Base-by-base conservation (phyloP, 1,284 basidiomycete genomes). In the Boletus semigastroideus region DNA sequence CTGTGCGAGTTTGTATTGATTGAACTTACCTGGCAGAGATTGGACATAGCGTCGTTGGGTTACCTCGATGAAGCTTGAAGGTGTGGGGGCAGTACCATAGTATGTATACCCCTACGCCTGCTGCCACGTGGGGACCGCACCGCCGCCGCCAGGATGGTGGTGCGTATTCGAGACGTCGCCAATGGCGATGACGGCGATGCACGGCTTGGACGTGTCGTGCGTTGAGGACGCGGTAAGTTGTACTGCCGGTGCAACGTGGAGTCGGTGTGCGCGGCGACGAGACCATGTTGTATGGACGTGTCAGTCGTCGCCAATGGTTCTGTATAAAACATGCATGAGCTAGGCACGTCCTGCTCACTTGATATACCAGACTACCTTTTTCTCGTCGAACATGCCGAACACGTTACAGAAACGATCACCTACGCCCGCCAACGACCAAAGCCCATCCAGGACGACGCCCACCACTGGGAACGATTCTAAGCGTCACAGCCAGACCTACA, bases 11-110 rank as follows among this genome's bases (percentile, higher is more conserved):
- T 38, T 42, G 19, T 13, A 6, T 36, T 31, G 43, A 43, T 19
- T 31, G 33, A 42, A 46, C 68, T 40, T 28, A 68, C 65, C 54
- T 68, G 64, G 41, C 65, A 67, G 30, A 67, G 48, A 48, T 57
- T 59, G 58, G 57, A 46, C 55, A 56, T 68, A 12, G 48, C 25
- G 25, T 56, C 25, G 44, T 25, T 48, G 49, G 44, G 42, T n/a
- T 43, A 33, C 33, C 11, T 44, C 11, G 31, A 38, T 37, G 57
- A 12, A 11, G 39, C 42, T 33, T 37, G 17, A 34, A n/a, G 16
- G 46, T 28, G 7, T 34, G 49, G 39, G 10, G 48, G 46, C 31
- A 44, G 48, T 46, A 36, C 44, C 28, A 25, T 16, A 22, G 34
- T 60, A 66, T 64, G 46, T 67, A 68, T 66, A 61, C 53, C 48